Percentiles rank a stretch among this genome's conserved stretches.
phyloP scores from a whole-genome alignment of 805 yeast species.

The Yamadazyma olivae region DNA sequence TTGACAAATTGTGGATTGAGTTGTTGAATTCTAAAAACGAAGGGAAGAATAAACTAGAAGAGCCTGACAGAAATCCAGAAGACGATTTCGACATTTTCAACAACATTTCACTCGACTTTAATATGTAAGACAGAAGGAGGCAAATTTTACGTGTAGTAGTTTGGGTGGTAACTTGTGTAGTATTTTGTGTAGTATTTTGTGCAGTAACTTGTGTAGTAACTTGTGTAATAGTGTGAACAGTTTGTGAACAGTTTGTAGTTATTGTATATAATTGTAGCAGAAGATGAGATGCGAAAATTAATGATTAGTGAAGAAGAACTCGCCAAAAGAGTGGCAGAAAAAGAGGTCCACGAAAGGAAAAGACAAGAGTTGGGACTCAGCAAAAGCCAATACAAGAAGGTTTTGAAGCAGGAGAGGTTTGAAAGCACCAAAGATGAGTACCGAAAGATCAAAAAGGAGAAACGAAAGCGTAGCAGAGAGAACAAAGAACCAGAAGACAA shows the following conservation, averaged over 20 bases:
- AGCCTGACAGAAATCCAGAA: neutral
- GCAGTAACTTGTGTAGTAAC: too few relatives aligned
- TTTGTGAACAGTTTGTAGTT: too few relatives aligned
- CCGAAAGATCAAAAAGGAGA: conserved; percentile 52
- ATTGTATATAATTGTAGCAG: too few relatives aligned
- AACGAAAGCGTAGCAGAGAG: conserved; percentile 39
- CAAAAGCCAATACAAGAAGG: conserved; percentile 78
- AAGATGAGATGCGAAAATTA: conserved; percentile 1
- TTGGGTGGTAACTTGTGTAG: too few relatives aligned
- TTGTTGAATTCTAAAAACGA: conserved; percentile 24
- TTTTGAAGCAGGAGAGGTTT: conserved; percentile 54
- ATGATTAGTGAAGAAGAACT: conserved; percentile 8
- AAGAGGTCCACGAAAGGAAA: conserved; percentile 9
- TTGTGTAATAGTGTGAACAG: too few relatives aligned
- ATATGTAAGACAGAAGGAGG: neutral
- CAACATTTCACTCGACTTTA: neutral
- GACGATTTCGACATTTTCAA: conserved; percentile 1
- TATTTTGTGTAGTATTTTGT: too few relatives aligned
- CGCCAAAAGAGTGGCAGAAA: conserved; percentile 8
- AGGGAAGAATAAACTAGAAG: neutral
- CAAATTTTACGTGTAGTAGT: neutral
- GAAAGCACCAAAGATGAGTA: conserved; percentile 65
- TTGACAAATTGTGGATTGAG: conserved; percentile 35
- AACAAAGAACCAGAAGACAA: conserved; percentile 24
- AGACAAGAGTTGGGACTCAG: conserved; percentile 61